phyloP scores from a whole-genome alignment of 202 grass and related monocot genomes.

The Digitaria exilis region DNA sequence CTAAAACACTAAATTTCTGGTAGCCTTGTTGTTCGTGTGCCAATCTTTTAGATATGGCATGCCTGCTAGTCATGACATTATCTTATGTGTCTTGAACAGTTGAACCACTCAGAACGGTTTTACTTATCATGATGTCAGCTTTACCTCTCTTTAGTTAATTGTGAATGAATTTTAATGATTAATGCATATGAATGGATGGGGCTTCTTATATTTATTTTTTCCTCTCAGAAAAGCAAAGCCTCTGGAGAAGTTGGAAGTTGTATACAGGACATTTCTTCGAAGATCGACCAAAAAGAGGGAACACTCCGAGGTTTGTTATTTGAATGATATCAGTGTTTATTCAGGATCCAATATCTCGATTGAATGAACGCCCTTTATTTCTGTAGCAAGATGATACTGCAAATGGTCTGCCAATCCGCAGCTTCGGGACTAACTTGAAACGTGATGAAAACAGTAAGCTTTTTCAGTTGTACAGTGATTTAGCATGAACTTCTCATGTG shows the following conservation, averaged over 20 bases:
- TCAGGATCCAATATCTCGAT: not conserved
- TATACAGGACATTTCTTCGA: constrained; percentile 72
- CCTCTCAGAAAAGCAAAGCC: constrained; percentile 64
- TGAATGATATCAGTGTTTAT: not conserved
- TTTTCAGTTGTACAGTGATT: not conserved
- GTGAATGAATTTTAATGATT: not conserved
- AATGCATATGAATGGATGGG: not conserved
- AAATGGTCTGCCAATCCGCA: constrained; percentile 48
- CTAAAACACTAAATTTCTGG: not conserved
- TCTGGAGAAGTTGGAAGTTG: constrained; percentile 74
- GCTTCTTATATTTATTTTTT: constrained; percentile 20
- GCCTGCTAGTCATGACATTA: not conserved
- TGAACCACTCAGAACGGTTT: not conserved
- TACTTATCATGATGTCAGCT: not conserved
- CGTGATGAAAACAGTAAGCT: constrained; percentile 52
- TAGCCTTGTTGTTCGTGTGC: too few species aligned
- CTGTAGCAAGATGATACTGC: constrained; percentile 54
- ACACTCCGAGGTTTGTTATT: constrained; percentile 53
- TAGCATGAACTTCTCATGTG: constrained; percentile 12
- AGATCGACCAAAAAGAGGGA: constrained; percentile 64
- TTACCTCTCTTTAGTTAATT: not conserved
- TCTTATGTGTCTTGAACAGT: not conserved
- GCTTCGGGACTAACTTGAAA: constrained; percentile 71
- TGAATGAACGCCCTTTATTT: constrained; percentile 28
- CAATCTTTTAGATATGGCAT: too few species aligned